These are phyloP conservation scores for Aureobasidium mangrovei DNA, from an alignment of 2,329 filamentous ascomycete species.

Conservation along the genomic window DNA sequence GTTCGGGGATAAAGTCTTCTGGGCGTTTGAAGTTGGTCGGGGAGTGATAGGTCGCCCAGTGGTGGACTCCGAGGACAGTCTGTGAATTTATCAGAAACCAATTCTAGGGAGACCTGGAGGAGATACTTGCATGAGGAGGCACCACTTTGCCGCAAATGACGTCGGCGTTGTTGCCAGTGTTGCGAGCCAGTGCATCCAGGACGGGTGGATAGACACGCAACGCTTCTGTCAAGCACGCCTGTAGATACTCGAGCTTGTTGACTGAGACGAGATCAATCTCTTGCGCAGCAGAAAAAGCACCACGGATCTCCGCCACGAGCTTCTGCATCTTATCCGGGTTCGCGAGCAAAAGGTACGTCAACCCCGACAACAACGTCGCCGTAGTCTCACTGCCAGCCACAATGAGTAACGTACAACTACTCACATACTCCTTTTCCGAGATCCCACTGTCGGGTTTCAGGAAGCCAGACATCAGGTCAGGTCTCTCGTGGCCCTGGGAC, in stretches of 20 bases:
- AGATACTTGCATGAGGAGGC: slow-evolving; percentile 14
- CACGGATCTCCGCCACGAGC: slow-evolving; percentile 35
- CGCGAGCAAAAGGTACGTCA: slow-evolving; percentile 33
- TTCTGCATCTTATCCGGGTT: slow-evolving; percentile 30
- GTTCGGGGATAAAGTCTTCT: slow-evolving; percentile 27
- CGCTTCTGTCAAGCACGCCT: slow-evolving; percentile 39
- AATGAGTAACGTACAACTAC: slow-evolving; percentile 27
- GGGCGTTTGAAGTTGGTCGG: slow-evolving; percentile 23
- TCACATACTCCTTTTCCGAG: slow-evolving; percentile 25
- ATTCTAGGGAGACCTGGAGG: neutral
- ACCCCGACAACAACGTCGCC: slow-evolving; percentile 37
- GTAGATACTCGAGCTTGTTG: slow-evolving; percentile 29
- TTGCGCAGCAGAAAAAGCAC: slow-evolving; percentile 27
- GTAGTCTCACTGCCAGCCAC: slow-evolving; percentile 45
- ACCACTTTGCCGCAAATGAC: slow-evolving; percentile 23
- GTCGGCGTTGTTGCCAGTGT: slow-evolving; percentile 21
- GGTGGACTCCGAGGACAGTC: slow-evolving; percentile 15
- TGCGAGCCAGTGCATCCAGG: slow-evolving; percentile 28
- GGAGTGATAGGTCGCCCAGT: slow-evolving; percentile 19
- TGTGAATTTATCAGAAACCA: neutral
- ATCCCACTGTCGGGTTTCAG: slow-evolving; percentile 13
- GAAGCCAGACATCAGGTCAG: slow-evolving; percentile 19
- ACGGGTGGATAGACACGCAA: slow-evolving; percentile 40
- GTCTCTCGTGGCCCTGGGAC: slow-evolving; percentile 21
- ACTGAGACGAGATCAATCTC: slow-evolving; percentile 22